phyloP scores from a whole-genome alignment of 2,329 filamentous ascomycete species.

The Ilyonectria destructans region DNA sequence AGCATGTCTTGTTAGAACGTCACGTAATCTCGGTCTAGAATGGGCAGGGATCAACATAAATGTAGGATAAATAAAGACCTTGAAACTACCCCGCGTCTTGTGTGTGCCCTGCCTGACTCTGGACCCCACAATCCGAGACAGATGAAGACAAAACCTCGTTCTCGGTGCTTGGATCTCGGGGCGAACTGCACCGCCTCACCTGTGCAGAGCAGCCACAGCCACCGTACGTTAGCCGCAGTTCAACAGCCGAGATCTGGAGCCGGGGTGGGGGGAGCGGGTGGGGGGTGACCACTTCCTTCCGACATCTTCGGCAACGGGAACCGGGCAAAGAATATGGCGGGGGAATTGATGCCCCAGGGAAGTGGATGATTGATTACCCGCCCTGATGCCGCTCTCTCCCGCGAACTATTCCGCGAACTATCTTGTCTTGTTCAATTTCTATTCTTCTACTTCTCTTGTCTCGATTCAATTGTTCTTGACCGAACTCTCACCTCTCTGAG shows the following conservation, averaged over 20 bases:
- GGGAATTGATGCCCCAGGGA: constrained; percentile 36
- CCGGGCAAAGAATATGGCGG: constrained; percentile 32
- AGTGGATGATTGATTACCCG: constrained; percentile 47
- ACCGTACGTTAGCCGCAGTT: constrained; percentile 12
- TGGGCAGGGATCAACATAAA: background rate
- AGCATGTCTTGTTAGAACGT: constrained; percentile 8
- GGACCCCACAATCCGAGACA: background rate
- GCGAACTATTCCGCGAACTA: constrained; percentile 15
- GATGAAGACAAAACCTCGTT: background rate
- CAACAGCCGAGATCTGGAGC: constrained; percentile 48
- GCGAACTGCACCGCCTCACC: constrained; percentile 30
- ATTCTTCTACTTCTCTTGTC: constrained; percentile 6
- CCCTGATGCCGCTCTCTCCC: constrained; percentile 22
- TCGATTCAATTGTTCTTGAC: constrained; percentile 24
- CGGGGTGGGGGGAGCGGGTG: constrained; percentile 34
- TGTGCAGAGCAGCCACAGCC: constrained; percentile 20
- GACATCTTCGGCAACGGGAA: constrained; percentile 39
- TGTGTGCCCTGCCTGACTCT: background rate
- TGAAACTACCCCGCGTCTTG: background rate
- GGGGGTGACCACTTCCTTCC: constrained; percentile 27
- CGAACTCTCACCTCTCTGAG: background rate
- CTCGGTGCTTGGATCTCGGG: background rate
- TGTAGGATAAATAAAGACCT: background rate
- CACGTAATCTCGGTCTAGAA: background rate
- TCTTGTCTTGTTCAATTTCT: constrained; percentile 14